phyloP scores from a whole-genome alignment of 2,329 filamentous ascomycete species.

The Alternaria hordeiaustralica region DNA sequence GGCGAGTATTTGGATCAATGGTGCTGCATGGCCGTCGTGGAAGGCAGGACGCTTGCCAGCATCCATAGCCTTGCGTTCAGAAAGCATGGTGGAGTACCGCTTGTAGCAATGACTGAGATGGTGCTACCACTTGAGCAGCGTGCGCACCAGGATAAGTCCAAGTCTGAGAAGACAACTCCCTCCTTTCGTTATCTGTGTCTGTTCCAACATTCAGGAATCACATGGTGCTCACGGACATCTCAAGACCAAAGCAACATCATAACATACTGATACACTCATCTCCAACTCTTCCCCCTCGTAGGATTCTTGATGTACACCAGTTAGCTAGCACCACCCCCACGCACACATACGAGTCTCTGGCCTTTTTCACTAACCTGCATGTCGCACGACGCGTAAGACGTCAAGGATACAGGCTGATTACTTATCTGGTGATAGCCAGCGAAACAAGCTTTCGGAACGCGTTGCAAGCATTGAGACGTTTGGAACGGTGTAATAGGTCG shows the following conservation, averaged over 20 bases:
- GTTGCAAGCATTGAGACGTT: too few relatives aligned
- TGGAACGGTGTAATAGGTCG: not conserved
- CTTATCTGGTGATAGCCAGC: not conserved
- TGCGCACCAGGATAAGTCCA: too few relatives aligned
- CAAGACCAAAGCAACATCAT: too few relatives aligned
- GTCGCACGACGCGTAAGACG: too few relatives aligned
- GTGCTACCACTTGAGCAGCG: too few relatives aligned
- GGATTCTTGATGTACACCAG: not conserved
- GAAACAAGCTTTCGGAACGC: too few relatives aligned
- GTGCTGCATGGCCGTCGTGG: constrained; percentile 4
- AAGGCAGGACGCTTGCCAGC: not conserved
- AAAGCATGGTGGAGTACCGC: too few relatives aligned
- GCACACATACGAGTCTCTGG: not conserved
- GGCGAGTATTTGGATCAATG: constrained; percentile 10
- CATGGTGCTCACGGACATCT: too few relatives aligned
- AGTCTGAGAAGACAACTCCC: too few relatives aligned
- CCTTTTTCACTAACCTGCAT: not conserved
- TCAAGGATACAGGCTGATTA: not conserved
- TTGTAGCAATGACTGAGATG: too few relatives aligned
- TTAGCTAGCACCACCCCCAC: not conserved
- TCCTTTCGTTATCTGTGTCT: too few relatives aligned
- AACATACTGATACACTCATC: not conserved
- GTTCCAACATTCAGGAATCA: too few relatives aligned
- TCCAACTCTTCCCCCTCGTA: not conserved
- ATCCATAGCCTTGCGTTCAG: not conserved